Evolutionary conservation across 164 flowering plant species (phyloP).

Genomic region (Berberis vulgaris): DNA sequence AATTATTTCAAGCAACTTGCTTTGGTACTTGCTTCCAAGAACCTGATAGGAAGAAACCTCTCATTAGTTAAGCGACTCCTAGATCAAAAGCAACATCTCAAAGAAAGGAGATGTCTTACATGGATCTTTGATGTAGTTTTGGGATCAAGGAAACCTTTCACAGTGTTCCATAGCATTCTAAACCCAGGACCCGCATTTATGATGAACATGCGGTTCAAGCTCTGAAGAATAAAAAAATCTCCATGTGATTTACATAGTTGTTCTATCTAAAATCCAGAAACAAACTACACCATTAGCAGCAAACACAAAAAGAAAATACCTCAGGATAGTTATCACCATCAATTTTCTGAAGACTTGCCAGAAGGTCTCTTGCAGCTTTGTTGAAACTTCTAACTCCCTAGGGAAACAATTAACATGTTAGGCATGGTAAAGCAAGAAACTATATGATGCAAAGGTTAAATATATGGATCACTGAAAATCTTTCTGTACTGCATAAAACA

Average conservation of each 20-base stretch:
- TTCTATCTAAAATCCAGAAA: too few relatives aligned
- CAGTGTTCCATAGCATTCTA: constrained; percentile 78
- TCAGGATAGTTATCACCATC: constrained; percentile 96
- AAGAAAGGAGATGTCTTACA: constrained; percentile 31
- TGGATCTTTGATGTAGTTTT: constrained; percentile 81
- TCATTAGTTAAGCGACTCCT: neutral
- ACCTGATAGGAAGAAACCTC: constrained; percentile 36
- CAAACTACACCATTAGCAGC: neutral
- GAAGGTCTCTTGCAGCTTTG: constrained; percentile 84
- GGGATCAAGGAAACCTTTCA: constrained; percentile 85
- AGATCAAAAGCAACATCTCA: neutral
- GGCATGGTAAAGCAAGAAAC: constrained; percentile 3
- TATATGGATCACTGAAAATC: too few relatives aligned
- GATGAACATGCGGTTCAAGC: constrained; percentile 84
- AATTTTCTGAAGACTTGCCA: constrained; percentile 62
- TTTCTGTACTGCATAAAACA: too few relatives aligned
- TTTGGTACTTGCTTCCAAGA: constrained; percentile 87
- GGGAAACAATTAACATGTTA: constrained; percentile 7
- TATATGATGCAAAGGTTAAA: too few relatives aligned
- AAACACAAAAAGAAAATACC: constrained; percentile 41
- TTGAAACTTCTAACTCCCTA: constrained; percentile 78
- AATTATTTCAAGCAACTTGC: constrained; percentile 83
- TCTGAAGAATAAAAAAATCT: constrained; percentile 37
- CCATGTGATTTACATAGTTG: too few relatives aligned
- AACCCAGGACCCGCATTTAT: constrained; percentile 93